Percentiles rank a stretch among this genome's conserved stretches.
phyloP scores from a whole-genome alignment of 164 flowering plant genomes.

The Chimonanthus salicifolius region DNA sequence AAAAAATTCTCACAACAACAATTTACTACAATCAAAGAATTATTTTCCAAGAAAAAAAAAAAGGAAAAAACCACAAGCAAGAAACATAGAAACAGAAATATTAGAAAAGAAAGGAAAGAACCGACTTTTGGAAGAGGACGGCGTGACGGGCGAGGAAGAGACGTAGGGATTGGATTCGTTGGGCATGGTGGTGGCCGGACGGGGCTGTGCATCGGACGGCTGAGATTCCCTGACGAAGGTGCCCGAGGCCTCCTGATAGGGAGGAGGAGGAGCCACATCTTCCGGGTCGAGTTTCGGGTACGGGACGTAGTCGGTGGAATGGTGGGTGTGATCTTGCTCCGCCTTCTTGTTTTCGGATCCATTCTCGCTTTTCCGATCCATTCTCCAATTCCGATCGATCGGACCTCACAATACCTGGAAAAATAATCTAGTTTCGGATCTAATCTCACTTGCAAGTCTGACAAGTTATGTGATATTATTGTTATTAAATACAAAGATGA shows the following conservation, averaged over 20 bases:
- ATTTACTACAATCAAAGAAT: too few species aligned
- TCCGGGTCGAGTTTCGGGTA: conserved; percentile 52
- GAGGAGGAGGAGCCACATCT: conserved; percentile 43
- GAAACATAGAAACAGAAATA: neutral
- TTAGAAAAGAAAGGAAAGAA: neutral
- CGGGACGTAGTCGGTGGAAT: conserved; percentile 49
- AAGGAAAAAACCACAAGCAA: neutral
- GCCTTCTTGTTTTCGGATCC: conserved; percentile 5
- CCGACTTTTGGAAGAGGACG: conserved; percentile 40
- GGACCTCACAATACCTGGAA: too few species aligned
- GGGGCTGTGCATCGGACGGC: conserved; percentile 21
- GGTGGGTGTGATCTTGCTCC: conserved; percentile 13
- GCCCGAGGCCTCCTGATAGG: conserved; percentile 1
- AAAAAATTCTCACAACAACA: too few species aligned
- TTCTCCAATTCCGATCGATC: too few species aligned
- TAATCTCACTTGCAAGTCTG: too few species aligned
- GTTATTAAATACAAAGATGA: too few species aligned
- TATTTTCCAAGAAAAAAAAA: neutral
- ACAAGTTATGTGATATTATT: too few species aligned
- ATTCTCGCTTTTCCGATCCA: neutral
- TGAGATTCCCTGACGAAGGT: conserved; percentile 10
- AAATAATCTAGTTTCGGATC: too few species aligned
- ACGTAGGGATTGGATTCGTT: conserved; percentile 62
- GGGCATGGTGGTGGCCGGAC: conserved; percentile 44
- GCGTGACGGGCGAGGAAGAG: conserved; percentile 41